Percentiles rank a stretch among this genome's conserved stretches.
Evolutionary conservation across 805 yeast genomes (phyloP).

Genomic region (Metschnikowia koreensis): DNA sequence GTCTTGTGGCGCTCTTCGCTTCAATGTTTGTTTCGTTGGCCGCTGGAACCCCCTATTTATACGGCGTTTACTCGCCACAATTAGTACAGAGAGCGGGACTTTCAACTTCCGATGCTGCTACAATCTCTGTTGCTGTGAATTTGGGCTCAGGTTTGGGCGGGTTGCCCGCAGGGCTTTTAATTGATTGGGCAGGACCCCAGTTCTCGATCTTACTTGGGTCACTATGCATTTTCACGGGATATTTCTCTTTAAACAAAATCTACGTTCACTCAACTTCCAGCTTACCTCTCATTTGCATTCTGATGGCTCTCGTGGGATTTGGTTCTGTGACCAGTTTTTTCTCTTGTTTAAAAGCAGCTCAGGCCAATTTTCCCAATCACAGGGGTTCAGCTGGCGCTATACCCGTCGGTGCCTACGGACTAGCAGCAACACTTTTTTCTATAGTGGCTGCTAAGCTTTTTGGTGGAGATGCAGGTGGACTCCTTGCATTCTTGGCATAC

Average conservation of each 20-base stretch:
- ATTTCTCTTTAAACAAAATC: slow-evolving; percentile 47
- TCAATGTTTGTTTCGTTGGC: slow-evolving; percentile 56
- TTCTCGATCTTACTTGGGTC: slow-evolving; percentile 56
- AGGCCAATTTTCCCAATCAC: slow-evolving; percentile 66
- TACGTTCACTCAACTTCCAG: slow-evolving; percentile 42
- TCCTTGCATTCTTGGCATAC: slow-evolving; percentile 54
- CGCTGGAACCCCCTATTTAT: slow-evolving; percentile 73
- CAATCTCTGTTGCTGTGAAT: slow-evolving; percentile 54
- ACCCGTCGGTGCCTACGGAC: slow-evolving; percentile 68
- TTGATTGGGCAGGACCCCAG: slow-evolving; percentile 60
- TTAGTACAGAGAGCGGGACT: slow-evolving; percentile 55
- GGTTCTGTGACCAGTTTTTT: slow-evolving; percentile 67
- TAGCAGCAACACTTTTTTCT: slow-evolving; percentile 67
- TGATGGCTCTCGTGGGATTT: slow-evolving; percentile 56
- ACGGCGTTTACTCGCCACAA: slow-evolving; percentile 77
- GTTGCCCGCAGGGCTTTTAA: slow-evolving; percentile 64
- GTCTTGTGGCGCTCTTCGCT: slow-evolving; percentile 28
- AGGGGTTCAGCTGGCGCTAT: slow-evolving; percentile 69
- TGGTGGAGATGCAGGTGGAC: slow-evolving; percentile 50
- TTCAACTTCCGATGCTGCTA: slow-evolving; percentile 60
- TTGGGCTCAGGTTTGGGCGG: slow-evolving; percentile 72
- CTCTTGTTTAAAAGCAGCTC: slow-evolving; percentile 53
- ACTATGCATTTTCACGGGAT: slow-evolving; percentile 51
- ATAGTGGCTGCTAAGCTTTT: slow-evolving; percentile 53
- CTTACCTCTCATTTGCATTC: slow-evolving; percentile 43